Evolutionary conservation across 441 rosid species (phyloP), one percentile per base, ranked within the genome.

Genomic region (Adansonia grandidieri): DNA sequence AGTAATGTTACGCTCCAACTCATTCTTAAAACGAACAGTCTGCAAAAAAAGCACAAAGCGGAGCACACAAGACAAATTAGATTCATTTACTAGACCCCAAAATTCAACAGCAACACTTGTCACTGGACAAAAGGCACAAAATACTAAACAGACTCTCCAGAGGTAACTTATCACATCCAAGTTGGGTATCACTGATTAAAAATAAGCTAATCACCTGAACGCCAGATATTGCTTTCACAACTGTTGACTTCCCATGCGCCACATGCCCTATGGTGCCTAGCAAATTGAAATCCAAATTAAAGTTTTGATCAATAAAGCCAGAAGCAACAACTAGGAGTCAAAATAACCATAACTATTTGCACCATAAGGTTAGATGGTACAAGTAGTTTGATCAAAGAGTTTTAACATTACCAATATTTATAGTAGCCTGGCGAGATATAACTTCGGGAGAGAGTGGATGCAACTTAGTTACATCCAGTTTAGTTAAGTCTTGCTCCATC

Each of bases 11-110:
- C 98, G 93, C 86, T 94, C 98, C 83, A 96, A 80, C 76, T 96
- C 99, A 73, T 94, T 96, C 76, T 96, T 96, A 78, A 96, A 96
- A 84, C 96, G 97, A 73, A 96, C 99, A 78, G 99, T 96, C 99
- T 94, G 82, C 71, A 85, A 9, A 80, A 40, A 17, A 44, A 58
- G 67, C 42, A 37, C 32, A 62, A 71, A 9, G 62, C n/a, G n/a
- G n/a, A n/a, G n/a, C n/a, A n/a, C n/a, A n/a, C 51, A 17, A 6
- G 17, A 73, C 6, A 15, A 9, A 11, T 57, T 73, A 73, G n/a
- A n/a, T n/a, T n/a, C 65, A 56, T 56, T 57, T 19, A 57, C 76
- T 57, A 57, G 51, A 57, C 53, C 17, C 40, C 66, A 5, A 56
- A 37, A 73, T 53, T 47, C 58, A 71, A 50, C 14, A 53, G 5